These are phyloP conservation scores for Emiliania huxleyi DNA, from an alignment of 78 protist species.

Conservation along the genomic window DNA sequence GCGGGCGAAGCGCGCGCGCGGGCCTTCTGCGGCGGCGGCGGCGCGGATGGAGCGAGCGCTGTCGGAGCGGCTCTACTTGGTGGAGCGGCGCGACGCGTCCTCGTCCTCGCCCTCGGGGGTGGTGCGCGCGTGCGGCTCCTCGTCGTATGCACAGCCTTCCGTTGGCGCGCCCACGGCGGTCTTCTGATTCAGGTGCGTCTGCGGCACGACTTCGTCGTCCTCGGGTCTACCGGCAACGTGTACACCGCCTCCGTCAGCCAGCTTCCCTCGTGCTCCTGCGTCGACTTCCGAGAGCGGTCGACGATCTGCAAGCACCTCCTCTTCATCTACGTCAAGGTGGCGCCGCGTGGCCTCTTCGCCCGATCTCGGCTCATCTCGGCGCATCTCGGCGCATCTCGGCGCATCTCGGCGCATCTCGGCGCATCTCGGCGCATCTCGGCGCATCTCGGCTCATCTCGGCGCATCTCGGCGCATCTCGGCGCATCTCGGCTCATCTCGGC, in stretches of 20 bases:
- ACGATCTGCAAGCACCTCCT: conserved; percentile 15
- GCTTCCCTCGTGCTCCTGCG: not conserved
- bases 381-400: not conserved
- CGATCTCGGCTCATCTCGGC: not conserved
- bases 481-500: not conserved
- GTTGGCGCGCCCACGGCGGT: too few species aligned
- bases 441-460: not conserved
- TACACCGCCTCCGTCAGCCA: not conserved
- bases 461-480: not conserved
- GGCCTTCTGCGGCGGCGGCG: not conserved
- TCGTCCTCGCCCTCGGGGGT: too few species aligned
- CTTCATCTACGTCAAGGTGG: not conserved
- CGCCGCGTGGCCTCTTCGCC: not conserved
- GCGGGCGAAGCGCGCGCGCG: not conserved
- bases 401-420: not conserved
- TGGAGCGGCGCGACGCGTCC: not conserved
- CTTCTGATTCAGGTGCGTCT: too few species aligned
- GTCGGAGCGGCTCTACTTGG: not conserved
- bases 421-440: not conserved
- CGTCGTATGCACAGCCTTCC: too few species aligned
- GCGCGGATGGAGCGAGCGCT: not conserved
- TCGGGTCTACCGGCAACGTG: conserved; percentile 6
- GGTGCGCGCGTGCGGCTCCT: too few species aligned
- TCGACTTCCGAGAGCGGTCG: not conserved
- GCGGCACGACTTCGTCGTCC: not conserved